Conservation (phyloP, 495 filamentous ascomycete genomes). For the Neurospora cerealis region DNA sequence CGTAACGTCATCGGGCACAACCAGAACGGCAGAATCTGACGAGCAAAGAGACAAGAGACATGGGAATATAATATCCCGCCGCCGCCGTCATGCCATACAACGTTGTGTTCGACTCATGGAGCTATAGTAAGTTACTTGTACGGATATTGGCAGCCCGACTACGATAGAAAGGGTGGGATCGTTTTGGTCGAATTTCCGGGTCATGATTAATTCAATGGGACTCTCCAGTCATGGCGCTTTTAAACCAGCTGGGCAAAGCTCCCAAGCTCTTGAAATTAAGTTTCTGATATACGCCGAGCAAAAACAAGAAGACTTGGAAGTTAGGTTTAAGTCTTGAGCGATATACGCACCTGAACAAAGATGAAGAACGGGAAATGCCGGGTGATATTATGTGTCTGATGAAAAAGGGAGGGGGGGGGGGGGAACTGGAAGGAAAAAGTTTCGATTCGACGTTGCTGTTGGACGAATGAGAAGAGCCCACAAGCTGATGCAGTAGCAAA, state of each 20-base stretch:
- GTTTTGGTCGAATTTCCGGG: neutral
- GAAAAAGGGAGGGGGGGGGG: too few species aligned
- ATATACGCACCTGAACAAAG: neutral
- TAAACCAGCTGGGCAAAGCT: neutral
- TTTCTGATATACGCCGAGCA: neutral
- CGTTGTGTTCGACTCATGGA: neutral
- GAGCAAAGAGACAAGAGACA: neutral
- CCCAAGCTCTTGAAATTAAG: neutral
- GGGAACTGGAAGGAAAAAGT: neutral
- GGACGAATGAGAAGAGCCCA: neutral
- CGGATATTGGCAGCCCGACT: neutral
- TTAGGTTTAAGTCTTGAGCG: neutral
- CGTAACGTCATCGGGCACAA: neutral
- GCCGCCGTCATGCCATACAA: neutral
- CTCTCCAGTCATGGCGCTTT: neutral
- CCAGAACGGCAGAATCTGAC: neutral
- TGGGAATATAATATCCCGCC: neutral
- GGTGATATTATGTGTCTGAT: neutral
- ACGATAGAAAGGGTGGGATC: neutral
- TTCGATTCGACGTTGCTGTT: neutral
- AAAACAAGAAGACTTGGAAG: neutral
- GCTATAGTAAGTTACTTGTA: neutral
- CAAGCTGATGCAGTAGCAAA: neutral
- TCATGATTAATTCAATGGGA: neutral
- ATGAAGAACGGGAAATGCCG: neutral